Evolutionary conservation across 2,329 filamentous ascomycete genomes (phyloP).

Genomic region (Onygena corvina): DNA sequence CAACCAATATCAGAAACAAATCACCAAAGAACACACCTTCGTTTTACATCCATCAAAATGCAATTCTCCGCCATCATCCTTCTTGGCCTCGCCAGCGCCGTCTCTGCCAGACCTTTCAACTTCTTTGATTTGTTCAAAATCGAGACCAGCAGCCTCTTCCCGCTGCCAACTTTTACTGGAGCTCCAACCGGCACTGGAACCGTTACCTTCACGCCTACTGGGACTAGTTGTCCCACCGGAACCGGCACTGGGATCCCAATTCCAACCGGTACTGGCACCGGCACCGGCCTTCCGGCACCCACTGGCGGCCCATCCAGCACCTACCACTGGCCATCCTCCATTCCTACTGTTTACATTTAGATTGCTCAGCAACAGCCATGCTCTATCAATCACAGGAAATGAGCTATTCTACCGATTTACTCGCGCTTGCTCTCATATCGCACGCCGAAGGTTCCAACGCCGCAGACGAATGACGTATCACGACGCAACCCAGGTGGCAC

Average conservation of each 20-base stretch:
- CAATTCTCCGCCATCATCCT: constrained; percentile 9
- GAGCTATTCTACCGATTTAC: neutral
- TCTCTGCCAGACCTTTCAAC: constrained; percentile 5
- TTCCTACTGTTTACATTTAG: neutral
- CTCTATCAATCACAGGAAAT: neutral
- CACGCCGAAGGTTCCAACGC: neutral
- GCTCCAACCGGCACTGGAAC: constrained; percentile 5
- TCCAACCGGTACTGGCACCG: constrained; percentile 2
- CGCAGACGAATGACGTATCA: too few relatives aligned
- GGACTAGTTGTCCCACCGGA: neutral
- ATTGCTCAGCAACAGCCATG: neutral
- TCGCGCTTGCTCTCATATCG: neutral
- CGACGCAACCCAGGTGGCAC: too few relatives aligned
- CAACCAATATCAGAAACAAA: neutral
- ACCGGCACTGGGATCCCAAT: constrained; percentile 6
- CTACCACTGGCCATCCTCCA: constrained; percentile 6
- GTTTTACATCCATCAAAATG: constrained; percentile 8
- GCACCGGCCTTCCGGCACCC: neutral
- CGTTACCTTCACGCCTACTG: neutral
- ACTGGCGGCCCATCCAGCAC: neutral
- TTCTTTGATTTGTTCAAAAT: neutral
- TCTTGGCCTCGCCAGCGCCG: constrained; percentile 8
- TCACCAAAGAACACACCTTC: neutral
- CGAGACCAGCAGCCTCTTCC: neutral
- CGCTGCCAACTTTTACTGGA: neutral